A percentile compares a stretch with the other conserved stretches of the same genome.
phyloP scores from a whole-genome alignment of 768 basidiomycete species.

The Guyanaporus albipodus region DNA sequence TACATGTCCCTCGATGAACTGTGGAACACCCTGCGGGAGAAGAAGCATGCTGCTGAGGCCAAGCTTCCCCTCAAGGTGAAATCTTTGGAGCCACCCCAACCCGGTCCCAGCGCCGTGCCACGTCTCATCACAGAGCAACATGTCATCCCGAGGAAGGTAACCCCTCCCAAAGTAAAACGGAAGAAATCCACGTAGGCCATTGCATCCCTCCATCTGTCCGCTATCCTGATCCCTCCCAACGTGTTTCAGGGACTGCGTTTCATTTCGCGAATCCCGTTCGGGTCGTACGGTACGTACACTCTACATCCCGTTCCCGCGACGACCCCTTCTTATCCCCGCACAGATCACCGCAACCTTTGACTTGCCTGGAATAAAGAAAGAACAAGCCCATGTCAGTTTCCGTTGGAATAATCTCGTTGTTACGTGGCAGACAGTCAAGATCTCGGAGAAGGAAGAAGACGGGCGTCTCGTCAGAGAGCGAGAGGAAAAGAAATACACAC shows the following conservation, averaged over 20 bases:
- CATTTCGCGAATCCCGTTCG: constrained; percentile 67
- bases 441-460: constrained; percentile 59
- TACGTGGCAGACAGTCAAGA: constrained; percentile 60
- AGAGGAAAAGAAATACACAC: constrained; percentile 57
- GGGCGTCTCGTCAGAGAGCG: constrained; percentile 60
- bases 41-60: constrained; percentile 64
- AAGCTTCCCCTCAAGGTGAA: constrained; percentile 67
- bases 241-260: constrained; percentile 44
- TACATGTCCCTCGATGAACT: constrained; percentile 46
- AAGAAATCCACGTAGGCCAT: constrained; percentile 60
- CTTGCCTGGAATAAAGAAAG: constrained; percentile 63
- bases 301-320: constrained; percentile 12
- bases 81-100: constrained; percentile 47
- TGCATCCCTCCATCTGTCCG: constrained; percentile 4
- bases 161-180: constrained; percentile 46
- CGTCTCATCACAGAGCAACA: constrained; percentile 25
- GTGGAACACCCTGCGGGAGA: constrained; percentile 63
- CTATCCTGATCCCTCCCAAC: constrained; percentile 15
- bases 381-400: constrained; percentile 74
- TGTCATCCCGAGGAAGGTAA: constrained; percentile 23
- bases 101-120: constrained; percentile 19
- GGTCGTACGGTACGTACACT: constrained; percentile 46
- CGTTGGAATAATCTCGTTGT: constrained; percentile 58
- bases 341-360: constrained; percentile 69
- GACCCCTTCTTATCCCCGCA: constrained; percentile 22